Evolutionary conservation across 2,329 filamentous ascomycete species (phyloP), one percentile per base, ranked within the genome.

Genomic region (Ophiostoma sp.): DNA sequence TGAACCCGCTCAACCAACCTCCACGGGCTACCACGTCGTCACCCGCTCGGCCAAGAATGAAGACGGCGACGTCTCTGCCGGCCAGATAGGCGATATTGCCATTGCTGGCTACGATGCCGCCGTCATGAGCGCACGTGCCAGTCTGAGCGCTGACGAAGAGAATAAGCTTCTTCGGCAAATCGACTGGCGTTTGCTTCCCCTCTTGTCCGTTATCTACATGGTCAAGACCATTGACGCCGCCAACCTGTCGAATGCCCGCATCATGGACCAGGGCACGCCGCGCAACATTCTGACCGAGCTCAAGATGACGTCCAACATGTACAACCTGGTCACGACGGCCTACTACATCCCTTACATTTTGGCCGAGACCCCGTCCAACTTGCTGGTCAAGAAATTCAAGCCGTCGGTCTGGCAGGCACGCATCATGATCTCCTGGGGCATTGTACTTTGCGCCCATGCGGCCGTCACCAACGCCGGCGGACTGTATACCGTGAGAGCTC

Each of bases 341-440:
- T 84, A 84, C 71, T 84, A 83, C 77, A 31, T 95, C 75, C 91
- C 91, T 1, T 96, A 96, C 79, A 86, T 91, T 1, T 84, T 91
- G 28, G 93, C 93, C 76, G 93, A 95, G 79, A 88, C 91, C 0
- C 84, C 93, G n/a, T 93, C 91, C 72, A 96, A 96, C 78, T 81
- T 95, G 17, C 82, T 95, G 7, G 87, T 96, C 72, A 96, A 95
- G 80, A 88, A 86, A 19, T 83, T 94, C 70, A 87, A 91, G 0
- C 93, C 93, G 0, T 91, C 89, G 50, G 82, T 92, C 66, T 97
- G 94, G 83, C 86, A 95, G 31, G 91, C 93, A 0, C 82, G 86
- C 11, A 95, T 95, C 77, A 95, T 97, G 91, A 81, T 69, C 1
- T 83, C 88, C 0, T 89, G 85, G 84, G 82, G 82, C 1, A 36